Percentiles rank a stretch among this genome's conserved stretches.
Conservation (phyloP, 768 basidiomycete genomes). For the Termitomyces heimii region DNA sequence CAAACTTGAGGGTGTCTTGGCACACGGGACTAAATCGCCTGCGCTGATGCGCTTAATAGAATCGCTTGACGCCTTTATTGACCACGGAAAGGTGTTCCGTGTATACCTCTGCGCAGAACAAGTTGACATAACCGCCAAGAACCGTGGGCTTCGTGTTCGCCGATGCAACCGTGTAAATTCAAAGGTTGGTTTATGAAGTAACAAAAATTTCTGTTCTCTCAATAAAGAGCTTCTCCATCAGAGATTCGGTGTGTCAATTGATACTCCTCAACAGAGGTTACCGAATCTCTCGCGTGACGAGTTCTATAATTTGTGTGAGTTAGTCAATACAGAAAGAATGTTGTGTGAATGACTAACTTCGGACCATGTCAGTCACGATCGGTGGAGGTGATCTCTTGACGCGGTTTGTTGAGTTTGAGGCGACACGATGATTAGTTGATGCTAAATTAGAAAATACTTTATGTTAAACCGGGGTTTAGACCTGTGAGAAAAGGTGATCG, state of each 20-base stretch:
- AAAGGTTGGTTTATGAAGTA: slow-evolving; percentile 19
- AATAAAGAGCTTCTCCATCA: slow-evolving; percentile 5
- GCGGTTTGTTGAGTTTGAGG: slow-evolving; percentile 32
- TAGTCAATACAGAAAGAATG: slow-evolving; percentile 9
- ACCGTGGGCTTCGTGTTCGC: slow-evolving; percentile 23
- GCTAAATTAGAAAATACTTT: neutral
- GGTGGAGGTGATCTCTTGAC: slow-evolving; percentile 27
- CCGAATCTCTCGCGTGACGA: slow-evolving; percentile 30
- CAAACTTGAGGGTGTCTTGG: slow-evolving; percentile 19
- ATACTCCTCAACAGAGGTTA: slow-evolving; percentile 21
- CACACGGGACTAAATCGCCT: slow-evolving; percentile 26
- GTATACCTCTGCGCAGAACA: slow-evolving; percentile 23
- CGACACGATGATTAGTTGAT: neutral
- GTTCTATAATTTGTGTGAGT: slow-evolving; percentile 36
- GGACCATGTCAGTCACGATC: slow-evolving; percentile 20
- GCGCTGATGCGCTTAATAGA: slow-evolving; percentile 28
- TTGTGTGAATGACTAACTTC: neutral
- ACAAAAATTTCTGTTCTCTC: neutral
- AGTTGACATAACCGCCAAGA: slow-evolving; percentile 14
- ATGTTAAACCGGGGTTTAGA: neutral
- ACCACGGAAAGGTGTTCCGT: slow-evolving; percentile 30
- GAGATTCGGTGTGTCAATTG: slow-evolving; percentile 29
- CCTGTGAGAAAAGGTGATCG: neutral
- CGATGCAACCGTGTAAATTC: slow-evolving; percentile 24
- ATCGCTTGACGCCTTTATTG: slow-evolving; percentile 34